These are phyloP conservation scores for Candolleomyces aberdarensis DNA, from an alignment of 768 basidiomycete genomes.

Conservation along the genomic window DNA sequence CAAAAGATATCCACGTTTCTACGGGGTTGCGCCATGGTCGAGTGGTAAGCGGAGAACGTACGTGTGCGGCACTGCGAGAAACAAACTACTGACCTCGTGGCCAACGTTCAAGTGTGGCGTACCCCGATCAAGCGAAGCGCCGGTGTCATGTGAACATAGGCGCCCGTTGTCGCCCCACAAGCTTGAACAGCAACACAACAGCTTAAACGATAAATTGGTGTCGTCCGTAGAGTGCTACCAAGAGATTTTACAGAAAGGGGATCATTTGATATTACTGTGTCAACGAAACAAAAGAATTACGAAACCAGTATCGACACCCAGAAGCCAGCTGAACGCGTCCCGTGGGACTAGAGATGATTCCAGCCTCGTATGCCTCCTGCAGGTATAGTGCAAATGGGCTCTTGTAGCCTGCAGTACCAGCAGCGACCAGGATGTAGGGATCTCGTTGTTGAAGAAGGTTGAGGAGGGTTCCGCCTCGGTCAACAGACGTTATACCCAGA, in stretches of 20 bases:
- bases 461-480: not conserved
- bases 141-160: too few relatives aligned
- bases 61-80: not conserved
- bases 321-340: too few relatives aligned
- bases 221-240: too few relatives aligned
- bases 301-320: too few relatives aligned
- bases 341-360: not conserved
- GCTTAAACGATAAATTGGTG: too few relatives aligned
- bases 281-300: too few relatives aligned
- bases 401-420: not conserved
- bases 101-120: not conserved
- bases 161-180: too few relatives aligned
- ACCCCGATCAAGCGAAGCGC: too few relatives aligned
- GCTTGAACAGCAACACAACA: too few relatives aligned
- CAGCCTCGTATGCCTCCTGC: not conserved
- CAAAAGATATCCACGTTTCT: constrained; percentile 20
- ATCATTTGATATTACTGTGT: too few relatives aligned
- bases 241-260: too few relatives aligned
- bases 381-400: not conserved
- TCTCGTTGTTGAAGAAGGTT: not conserved
- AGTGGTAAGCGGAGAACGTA: not conserved
- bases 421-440: not conserved
- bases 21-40: not conserved
- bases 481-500: not conserved
- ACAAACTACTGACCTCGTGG: not conserved